Percentiles rank a stretch among this genome's conserved stretches.
Evolutionary conservation across 768 basidiomycete genomes (phyloP).

Genomic region (Boletus vinaceobasis): DNA sequence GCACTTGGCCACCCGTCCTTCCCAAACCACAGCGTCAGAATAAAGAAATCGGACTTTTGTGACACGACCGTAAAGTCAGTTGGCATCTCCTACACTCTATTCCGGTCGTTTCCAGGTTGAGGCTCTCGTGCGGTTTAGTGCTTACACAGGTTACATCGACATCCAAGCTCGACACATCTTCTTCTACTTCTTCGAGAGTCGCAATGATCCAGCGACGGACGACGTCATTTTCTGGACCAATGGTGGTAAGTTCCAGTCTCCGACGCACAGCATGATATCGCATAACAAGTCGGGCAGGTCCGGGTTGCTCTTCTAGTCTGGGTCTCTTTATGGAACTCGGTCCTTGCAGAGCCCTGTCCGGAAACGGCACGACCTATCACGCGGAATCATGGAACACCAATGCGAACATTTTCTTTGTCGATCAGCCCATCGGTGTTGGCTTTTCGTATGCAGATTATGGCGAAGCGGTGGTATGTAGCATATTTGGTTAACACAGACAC

Average conservation of each 20-base stretch:
- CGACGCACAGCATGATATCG: background rate
- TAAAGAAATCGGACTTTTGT: conserved; percentile 39
- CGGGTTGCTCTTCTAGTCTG: conserved; percentile 54
- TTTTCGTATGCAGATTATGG: conserved; percentile 46
- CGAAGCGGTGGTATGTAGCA: conserved; percentile 35
- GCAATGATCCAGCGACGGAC: conserved; percentile 54
- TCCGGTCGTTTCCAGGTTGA: background rate
- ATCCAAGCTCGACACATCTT: conserved; percentile 61
- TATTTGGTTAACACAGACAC: background rate
- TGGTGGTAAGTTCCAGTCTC: conserved; percentile 44
- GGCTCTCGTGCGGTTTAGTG: conserved; percentile 28
- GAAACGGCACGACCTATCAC: conserved; percentile 50
- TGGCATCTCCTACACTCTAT: background rate
- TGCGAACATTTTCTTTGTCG: conserved; percentile 49
- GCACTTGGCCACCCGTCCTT: conserved; percentile 42
- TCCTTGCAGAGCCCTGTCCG: conserved; percentile 60
- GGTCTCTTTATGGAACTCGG: conserved; percentile 75
- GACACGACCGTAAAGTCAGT: conserved; percentile 39
- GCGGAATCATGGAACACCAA: conserved; percentile 67
- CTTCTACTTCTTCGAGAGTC: conserved; percentile 76
- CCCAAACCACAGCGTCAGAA: conserved; percentile 40
- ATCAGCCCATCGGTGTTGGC: conserved; percentile 45
- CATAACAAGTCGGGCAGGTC: conserved; percentile 24
- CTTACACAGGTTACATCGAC: conserved; percentile 68
- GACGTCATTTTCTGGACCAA: conserved; percentile 59